A percentile compares a stretch with the other conserved stretches of the same genome.
These are phyloP conservation scores for Magnaporthiopsis rhizophila DNA, from an alignment of 2,329 filamentous ascomycete genomes.

Conservation along the genomic window DNA sequence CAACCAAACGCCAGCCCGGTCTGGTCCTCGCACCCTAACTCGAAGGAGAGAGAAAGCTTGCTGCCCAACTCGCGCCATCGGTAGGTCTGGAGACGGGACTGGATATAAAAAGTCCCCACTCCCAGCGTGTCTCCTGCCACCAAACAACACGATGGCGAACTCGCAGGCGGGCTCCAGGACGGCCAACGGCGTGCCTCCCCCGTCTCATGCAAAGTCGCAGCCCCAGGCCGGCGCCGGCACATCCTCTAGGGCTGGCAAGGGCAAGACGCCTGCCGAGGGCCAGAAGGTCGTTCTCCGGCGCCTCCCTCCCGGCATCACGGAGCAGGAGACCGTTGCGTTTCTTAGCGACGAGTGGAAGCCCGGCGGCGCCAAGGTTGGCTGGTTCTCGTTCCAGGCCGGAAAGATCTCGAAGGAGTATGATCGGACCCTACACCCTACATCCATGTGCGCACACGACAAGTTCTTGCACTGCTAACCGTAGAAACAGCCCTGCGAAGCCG, in stretches of 20 bases:
- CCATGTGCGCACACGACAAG: background rate
- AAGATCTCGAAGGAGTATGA: constrained; percentile 80
- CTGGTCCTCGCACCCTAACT: background rate
- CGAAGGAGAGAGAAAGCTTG: background rate
- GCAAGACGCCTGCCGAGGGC: constrained; percentile 47
- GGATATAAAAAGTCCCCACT: too few species aligned
- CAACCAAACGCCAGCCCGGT: background rate
- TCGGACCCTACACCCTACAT: background rate
- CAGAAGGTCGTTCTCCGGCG: constrained; percentile 81
- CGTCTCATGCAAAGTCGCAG: constrained; percentile 27
- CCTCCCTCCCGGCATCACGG: constrained; percentile 77
- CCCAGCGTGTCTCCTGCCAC: background rate
- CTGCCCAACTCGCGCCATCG: background rate
- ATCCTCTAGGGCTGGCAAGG: constrained; percentile 33
- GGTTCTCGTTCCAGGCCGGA: constrained; percentile 56
- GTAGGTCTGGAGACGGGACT: background rate
- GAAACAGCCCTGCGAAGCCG: constrained; percentile 66
- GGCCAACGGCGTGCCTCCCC: constrained; percentile 35
- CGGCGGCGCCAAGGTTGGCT: constrained; percentile 78
- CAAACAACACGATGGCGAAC: background rate
- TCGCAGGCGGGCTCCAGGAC: background rate
- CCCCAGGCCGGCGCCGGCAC: constrained; percentile 34
- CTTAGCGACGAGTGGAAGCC: constrained; percentile 75
- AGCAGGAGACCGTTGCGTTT: constrained; percentile 63
- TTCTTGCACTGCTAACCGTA: constrained; percentile 7